Conservation (phyloP, 345 rosid genomes). For the Rhodamnia rubescens region DNA sequence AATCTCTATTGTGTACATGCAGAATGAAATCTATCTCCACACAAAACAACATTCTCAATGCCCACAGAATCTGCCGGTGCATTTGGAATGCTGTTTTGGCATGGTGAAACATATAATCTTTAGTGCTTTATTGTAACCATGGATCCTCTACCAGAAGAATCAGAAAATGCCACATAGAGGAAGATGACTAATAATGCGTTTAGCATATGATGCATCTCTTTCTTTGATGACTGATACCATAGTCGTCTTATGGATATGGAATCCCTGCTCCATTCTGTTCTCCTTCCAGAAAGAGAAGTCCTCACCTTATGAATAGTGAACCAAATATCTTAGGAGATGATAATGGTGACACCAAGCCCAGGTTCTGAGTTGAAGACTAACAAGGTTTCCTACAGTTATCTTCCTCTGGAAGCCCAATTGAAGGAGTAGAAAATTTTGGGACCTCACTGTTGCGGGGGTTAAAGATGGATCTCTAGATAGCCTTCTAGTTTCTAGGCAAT, state of each 20-base stretch:
- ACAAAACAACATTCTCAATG: background rate
- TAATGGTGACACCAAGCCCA: background rate
- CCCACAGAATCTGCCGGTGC: background rate
- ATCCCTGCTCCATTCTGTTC: background rate
- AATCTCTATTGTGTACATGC: background rate
- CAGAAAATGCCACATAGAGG: background rate
- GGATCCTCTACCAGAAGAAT: background rate
- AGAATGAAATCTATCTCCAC: background rate
- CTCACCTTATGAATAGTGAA: background rate
- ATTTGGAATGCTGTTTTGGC: background rate
- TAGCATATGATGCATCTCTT: background rate
- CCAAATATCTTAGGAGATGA: background rate
- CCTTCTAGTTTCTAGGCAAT: background rate
- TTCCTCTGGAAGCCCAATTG: background rate
- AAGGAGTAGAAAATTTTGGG: background rate
- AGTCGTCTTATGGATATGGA: background rate
- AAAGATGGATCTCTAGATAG: background rate
- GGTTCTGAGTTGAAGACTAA: background rate
- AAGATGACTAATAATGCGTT: background rate
- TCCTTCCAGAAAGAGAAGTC: background rate
- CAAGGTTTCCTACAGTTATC: background rate
- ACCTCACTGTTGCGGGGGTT: background rate
- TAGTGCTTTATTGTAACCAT: background rate
- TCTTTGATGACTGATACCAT: background rate
- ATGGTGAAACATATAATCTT: background rate